Evolutionary conservation across 352 stramenopile genomes (phyloP), one percentile per base, ranked within the genome.

Genomic region (Globisporangium heterothallicum): DNA sequence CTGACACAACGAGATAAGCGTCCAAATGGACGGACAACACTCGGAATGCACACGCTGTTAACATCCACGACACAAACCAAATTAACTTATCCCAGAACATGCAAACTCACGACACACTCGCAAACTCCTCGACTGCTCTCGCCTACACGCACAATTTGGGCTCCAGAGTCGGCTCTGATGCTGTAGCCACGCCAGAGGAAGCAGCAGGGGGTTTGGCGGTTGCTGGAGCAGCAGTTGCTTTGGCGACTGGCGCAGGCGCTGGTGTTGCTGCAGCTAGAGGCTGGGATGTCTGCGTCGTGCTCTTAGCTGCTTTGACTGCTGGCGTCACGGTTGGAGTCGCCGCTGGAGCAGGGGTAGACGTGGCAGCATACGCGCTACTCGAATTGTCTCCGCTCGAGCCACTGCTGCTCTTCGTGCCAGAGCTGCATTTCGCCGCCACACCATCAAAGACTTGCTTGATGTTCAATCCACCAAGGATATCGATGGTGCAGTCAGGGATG

Each of bases 401-500:
- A 26, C 24, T 44, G 18, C 26, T 49, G 6, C n/a, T 38, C 32
- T 10, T 38, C 32, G 19, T 40, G 30, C 27, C 12, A 3, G 29
- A 21, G 4, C 25, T 42, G 30, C 59, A 67, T 18, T 50, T 51
- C 25, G 21, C 21, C 2, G 18, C 19, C 19, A 67, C 36, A 10
- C 26, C 38, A 26, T 58, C 55, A 22, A 67, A 56, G 7, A 69
- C 55, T 35, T 66, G 56, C 56, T 74, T 74, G 53, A 78, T 57
- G 53, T 74, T 77, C 48, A 77, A 26, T 10, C 68, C 68, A n/a
- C 68, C 68, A 0, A 77, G 56, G 27, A 78, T 66, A 24, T 58
- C 61, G 63, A 78, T 68, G 14, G 38, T 61, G 54, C 68, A 78
- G 63, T 78, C 63, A 0, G 68, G 66, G 25, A 74, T 63, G 44